Evolutionary conservation across 129 eudicot genomes (phyloP), one percentile per base, ranked within the genome.

Genomic region (Sambucus nigra): DNA sequence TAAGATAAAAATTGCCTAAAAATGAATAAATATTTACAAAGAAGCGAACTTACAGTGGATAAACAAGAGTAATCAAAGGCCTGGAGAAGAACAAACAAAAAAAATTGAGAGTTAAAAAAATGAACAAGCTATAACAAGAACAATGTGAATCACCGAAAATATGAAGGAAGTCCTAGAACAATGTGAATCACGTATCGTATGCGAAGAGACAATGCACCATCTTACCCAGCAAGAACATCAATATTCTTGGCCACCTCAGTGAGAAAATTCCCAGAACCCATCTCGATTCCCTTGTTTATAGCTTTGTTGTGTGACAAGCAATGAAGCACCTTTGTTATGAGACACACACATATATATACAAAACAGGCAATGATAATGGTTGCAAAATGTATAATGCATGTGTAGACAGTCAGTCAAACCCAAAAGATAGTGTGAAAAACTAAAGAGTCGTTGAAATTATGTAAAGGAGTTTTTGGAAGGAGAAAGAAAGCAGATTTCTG

Each of bases 31-130:
- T 29, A 29, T 3, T 29, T 29, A n/a, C n/a, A n/a, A 4, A 42
- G 47, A 66, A 21, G 0, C 9, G 3, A 5, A 74, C 96, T 88
- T 80, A 88, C 96, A 88, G 53, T 38, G 96, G 96, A 68, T 74
- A 88, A 20, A 74, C 96, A 57, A 88, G 94, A 70, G 86, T 73
- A 64, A 88, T 75, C 69, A 88, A 26, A 29, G 96, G 96, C 94
- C 96, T 88, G 91, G 24, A 60, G 65, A 32, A 51, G 47, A 20
- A 74, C 0, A 46, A 60, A 19, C 38, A 27, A 20, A 50, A 55
- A 25, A 40, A 38, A 13, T 25, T 8, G n/a, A n/a, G n/a, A 35
- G 42, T 31, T 31, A 40, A 52, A 18, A 41, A 26, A 21, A 10
- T 15, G 18, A 41, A 16, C 8, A 16, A 20, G 24, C 1, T 13